These are phyloP conservation scores for Inonotus hispidus DNA, from an alignment of 1,284 basidiomycete species.

Conservation along the genomic window DNA sequence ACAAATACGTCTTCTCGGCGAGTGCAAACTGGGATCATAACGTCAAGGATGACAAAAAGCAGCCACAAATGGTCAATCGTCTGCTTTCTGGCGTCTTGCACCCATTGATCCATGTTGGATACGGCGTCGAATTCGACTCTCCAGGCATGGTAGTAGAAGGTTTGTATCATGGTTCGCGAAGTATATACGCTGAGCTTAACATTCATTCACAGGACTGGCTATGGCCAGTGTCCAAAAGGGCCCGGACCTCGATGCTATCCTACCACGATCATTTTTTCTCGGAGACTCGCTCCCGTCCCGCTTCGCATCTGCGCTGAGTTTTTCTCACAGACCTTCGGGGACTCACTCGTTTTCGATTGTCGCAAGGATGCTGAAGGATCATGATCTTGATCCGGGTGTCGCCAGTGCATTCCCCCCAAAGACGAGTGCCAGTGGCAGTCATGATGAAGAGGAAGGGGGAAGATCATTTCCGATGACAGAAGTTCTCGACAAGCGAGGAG, in stretches of 20 bases:
- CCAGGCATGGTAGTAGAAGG: slow-evolving; percentile 63
- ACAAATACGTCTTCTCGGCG: slow-evolving; percentile 53
- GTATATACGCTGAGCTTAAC: background rate
- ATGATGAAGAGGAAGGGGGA: slow-evolving; percentile 10
- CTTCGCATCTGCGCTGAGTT: background rate
- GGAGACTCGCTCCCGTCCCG: background rate
- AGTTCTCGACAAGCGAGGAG: slow-evolving; percentile 32
- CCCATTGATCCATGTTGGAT: slow-evolving; percentile 59
- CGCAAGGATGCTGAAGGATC: slow-evolving; percentile 41
- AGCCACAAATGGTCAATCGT: slow-evolving; percentile 56
- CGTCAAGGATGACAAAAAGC: slow-evolving; percentile 26
- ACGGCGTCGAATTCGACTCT: slow-evolving; percentile 58
- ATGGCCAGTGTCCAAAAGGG: slow-evolving; percentile 9
- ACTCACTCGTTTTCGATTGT: slow-evolving; percentile 40
- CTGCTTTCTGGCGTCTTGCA: slow-evolving; percentile 56
- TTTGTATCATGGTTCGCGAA: slow-evolving; percentile 22
- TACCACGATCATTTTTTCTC: slow-evolving; percentile 11
- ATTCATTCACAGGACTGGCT: slow-evolving; percentile 8
- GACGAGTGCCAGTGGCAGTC: slow-evolving; percentile 17
- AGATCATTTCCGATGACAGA: slow-evolving; percentile 19
- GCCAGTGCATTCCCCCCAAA: background rate
- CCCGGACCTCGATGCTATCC: slow-evolving; percentile 6
- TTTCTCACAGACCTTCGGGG: background rate
- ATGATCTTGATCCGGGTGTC: slow-evolving; percentile 27
- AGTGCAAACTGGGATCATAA: slow-evolving; percentile 40